Percentiles rank a stretch among this genome's conserved stretches.
Conservation (phyloP, 2,329 filamentous ascomycete species). For the Xylariaceae sp. region DNA sequence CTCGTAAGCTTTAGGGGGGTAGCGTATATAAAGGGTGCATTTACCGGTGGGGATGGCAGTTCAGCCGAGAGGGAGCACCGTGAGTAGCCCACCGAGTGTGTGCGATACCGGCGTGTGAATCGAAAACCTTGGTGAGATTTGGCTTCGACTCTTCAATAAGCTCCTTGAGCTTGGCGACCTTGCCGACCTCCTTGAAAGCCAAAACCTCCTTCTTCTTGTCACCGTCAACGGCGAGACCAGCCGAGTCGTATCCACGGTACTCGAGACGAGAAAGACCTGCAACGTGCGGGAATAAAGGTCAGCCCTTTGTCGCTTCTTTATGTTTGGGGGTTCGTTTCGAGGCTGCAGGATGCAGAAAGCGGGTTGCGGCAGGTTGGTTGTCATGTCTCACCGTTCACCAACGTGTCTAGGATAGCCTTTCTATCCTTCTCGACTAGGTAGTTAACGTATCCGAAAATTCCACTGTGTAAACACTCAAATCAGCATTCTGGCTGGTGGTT, state of each 20-base stretch:
- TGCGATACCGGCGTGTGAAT: conserved; percentile 97
- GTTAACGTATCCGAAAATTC: conserved; percentile 98
- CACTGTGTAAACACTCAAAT: conserved; percentile 54
- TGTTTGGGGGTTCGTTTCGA: background rate
- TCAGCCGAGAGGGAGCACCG: conserved; percentile 86
- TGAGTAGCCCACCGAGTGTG: conserved; percentile 99
- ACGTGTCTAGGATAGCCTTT: conserved; percentile 91
- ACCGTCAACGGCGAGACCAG: conserved; percentile 91
- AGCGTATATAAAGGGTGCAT: conserved; percentile 33
- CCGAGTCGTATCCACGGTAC: conserved; percentile 98
- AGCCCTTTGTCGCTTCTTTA: conserved; percentile 22
- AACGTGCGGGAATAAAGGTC: conserved; percentile 31
- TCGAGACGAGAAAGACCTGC: conserved; percentile 90
- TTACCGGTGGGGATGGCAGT: conserved; percentile 98
- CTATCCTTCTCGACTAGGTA: conserved; percentile 99
- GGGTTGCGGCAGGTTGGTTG: conserved; percentile 21
- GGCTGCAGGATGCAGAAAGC: conserved; percentile 4
- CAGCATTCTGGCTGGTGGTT: conserved; percentile 30
- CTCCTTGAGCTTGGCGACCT: conserved; percentile 94
- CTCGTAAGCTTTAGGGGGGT: conserved; percentile 25
- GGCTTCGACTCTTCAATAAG: conserved; percentile 83
- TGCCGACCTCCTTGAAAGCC: conserved; percentile 99
- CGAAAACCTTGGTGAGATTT: conserved; percentile 90
- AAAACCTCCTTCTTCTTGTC: conserved; percentile 99
- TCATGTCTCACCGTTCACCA: conserved; percentile 80